These are phyloP conservation scores for Boletus sp. DNA, from an alignment of 1,284 basidiomycete genomes.

Conservation along the genomic window DNA sequence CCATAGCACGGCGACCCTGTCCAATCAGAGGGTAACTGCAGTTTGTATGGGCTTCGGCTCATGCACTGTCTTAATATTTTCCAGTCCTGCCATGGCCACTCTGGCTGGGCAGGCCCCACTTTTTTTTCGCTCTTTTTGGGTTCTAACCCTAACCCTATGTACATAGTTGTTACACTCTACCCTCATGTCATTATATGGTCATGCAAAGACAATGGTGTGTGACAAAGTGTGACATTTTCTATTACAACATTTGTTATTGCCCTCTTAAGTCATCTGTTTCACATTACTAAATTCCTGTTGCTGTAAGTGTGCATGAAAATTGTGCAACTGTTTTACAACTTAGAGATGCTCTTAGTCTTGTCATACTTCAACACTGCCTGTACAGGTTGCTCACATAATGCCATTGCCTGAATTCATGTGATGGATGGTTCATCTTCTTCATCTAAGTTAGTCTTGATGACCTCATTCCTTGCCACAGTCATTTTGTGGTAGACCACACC, in stretches of 20 bases:
- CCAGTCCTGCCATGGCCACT: conserved; percentile 48
- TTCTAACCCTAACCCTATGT: conserved; percentile 13
- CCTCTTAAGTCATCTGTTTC: background rate
- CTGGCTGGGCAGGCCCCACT: conserved; percentile 11
- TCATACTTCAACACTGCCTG: background rate
- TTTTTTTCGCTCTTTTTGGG: background rate
- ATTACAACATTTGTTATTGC: background rate
- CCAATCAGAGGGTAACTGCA: conserved; percentile 40
- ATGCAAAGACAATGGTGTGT: background rate
- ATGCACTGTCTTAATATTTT: conserved; percentile 66
- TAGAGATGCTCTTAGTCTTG: background rate
- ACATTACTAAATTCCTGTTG: background rate
- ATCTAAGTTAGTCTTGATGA: background rate
- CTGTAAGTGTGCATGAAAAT: background rate
- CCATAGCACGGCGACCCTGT: conserved; percentile 57
- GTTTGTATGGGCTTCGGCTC: conserved; percentile 42
- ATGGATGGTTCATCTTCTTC: background rate
- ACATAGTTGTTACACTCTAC: too few species aligned
- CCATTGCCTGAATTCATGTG: background rate
- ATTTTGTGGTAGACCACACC: background rate
- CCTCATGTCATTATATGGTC: too few species aligned
- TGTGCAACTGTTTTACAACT: background rate
- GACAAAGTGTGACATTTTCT: background rate
- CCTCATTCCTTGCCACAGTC: background rate
- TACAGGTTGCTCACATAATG: background rate